A percentile compares a stretch with the other conserved stretches of the same genome.
Conservation (phyloP, 306 rosid species). For the Astragalus membranaceus region DNA sequence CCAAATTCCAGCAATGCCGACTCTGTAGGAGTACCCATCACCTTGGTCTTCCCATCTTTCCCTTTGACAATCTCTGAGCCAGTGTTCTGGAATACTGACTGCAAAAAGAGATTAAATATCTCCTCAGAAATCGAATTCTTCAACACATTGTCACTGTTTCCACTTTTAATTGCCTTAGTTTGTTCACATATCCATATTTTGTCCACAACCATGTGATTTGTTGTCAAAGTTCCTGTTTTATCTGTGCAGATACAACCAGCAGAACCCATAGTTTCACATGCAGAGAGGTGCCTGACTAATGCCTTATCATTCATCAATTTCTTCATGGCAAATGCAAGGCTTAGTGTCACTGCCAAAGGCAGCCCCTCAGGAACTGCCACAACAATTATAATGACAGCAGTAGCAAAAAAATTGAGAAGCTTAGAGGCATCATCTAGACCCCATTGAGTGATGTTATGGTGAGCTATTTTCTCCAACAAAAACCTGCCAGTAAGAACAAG, state of each 20-base stretch:
- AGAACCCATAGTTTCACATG: slow-evolving; percentile 95
- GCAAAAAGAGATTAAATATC: slow-evolving; percentile 45
- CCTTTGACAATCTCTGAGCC: slow-evolving; percentile 59
- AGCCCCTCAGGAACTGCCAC: slow-evolving; percentile 95
- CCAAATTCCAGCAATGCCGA: slow-evolving; percentile 69
- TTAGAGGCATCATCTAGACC: slow-evolving; percentile 46
- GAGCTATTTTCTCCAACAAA: slow-evolving; percentile 35
- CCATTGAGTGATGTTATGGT: slow-evolving; percentile 42
- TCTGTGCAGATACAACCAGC: slow-evolving; percentile 83
- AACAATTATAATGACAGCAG: slow-evolving; percentile 80
- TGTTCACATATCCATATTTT: slow-evolving; percentile 64
- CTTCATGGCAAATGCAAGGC: slow-evolving; percentile 95
- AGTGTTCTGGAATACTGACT: slow-evolving; percentile 78
- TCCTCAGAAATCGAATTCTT: slow-evolving; percentile 33
- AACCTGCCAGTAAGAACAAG: slow-evolving; percentile 63
- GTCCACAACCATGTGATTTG: slow-evolving; percentile 83
- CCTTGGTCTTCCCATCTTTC: slow-evolving; percentile 42
- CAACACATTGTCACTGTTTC: slow-evolving; percentile 19
- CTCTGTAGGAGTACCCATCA: slow-evolving; percentile 81
- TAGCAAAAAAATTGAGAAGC: slow-evolving; percentile 67
- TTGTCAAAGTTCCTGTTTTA: slow-evolving; percentile 85
- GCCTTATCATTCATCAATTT: slow-evolving; percentile 82
- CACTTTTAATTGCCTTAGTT: slow-evolving; percentile 23
- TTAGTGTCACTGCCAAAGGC: slow-evolving; percentile 84
- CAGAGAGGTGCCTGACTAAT: slow-evolving; percentile 82